Conservation (phyloP, 2,329 filamentous ascomycete species). For the Stromatinia cepivora region DNA sequence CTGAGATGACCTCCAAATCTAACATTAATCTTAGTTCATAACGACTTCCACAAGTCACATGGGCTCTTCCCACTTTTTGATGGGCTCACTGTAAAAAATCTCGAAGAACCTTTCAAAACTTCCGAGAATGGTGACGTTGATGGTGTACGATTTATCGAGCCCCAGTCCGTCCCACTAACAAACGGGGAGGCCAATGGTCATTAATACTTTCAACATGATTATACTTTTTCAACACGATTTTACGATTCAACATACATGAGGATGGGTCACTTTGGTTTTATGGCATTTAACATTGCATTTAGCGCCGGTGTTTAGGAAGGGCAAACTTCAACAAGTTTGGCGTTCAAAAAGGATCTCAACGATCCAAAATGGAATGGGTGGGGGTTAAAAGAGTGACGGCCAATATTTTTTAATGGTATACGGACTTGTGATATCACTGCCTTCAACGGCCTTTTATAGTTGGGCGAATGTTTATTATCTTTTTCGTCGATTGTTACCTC, state of each 20-base stretch:
- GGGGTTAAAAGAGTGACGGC: constrained; percentile 19
- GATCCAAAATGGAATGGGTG: constrained; percentile 28
- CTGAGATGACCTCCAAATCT: constrained; percentile 19
- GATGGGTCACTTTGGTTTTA: constrained; percentile 24
- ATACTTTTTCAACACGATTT: constrained; percentile 32
- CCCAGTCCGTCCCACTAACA: constrained; percentile 29
- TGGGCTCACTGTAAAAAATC: constrained; percentile 66
- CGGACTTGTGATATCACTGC: constrained; percentile 19
- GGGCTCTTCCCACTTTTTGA: constrained; percentile 86
- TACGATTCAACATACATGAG: constrained; percentile 40
- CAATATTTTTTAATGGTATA: constrained; percentile 17
- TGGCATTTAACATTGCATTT: constrained; percentile 38
- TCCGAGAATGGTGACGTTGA: constrained; percentile 27
- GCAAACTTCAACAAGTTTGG: constrained; percentile 43
- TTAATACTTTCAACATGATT: constrained; percentile 29
- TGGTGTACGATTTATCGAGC: constrained; percentile 25
- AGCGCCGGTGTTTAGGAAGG: constrained; percentile 38
- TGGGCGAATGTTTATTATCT: constrained; percentile 1
- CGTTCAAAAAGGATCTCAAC: constrained; percentile 40
- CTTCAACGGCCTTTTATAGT: constrained; percentile 27
- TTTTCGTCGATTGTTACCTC: neutral
- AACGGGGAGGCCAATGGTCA: constrained; percentile 29
- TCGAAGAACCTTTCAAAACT: constrained; percentile 50
- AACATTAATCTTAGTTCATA: constrained; percentile 67
- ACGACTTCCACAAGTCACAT: constrained; percentile 86